phyloP scores from a whole-genome alignment of 768 basidiomycete genomes.

The Pilatotrama ljubarskyi region DNA sequence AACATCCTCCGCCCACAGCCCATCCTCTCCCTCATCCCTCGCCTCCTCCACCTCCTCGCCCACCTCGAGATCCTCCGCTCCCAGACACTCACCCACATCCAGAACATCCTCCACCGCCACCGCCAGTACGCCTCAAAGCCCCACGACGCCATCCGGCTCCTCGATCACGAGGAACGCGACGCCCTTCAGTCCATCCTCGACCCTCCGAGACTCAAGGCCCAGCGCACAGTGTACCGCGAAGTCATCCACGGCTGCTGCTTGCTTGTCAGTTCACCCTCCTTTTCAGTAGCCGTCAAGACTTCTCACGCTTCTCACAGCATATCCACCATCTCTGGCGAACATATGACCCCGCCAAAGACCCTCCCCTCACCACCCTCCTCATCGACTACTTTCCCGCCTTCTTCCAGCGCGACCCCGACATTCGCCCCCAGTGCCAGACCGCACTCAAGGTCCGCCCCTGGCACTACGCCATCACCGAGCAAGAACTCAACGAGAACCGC shows the following conservation, averaged over 20 bases:
- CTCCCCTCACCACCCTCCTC: background rate
- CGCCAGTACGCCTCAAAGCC: background rate
- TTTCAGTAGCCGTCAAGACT: background rate
- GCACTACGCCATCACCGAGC: conserved; percentile 12
- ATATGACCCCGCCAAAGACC: background rate
- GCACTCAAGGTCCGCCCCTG: background rate
- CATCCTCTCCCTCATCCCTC: conserved; percentile 5
- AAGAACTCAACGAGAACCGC: conserved; percentile 3
- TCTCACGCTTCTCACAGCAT: conserved; percentile 3
- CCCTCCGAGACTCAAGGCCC: background rate
- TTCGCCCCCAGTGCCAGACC: background rate
- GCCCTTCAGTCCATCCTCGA: background rate
- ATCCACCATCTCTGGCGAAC: conserved; percentile 17
- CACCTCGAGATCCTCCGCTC: conserved; percentile 19
- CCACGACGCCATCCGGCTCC: background rate
- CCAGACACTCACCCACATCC: background rate
- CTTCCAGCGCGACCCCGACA: conserved; percentile 4
- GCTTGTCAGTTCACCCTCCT: conserved; percentile 11
- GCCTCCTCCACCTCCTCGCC: conserved; percentile 16
- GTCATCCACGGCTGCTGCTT: conserved; percentile 14
- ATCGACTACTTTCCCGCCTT: conserved; percentile 15
- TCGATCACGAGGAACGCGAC: background rate
- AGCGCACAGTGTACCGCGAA: conserved; percentile 16
- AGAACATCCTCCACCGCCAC: background rate
- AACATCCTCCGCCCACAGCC: conserved; percentile 17